Evolutionary conservation across 768 basidiomycete species (phyloP).

Genomic region (Rhizopogon vesiculosus): DNA sequence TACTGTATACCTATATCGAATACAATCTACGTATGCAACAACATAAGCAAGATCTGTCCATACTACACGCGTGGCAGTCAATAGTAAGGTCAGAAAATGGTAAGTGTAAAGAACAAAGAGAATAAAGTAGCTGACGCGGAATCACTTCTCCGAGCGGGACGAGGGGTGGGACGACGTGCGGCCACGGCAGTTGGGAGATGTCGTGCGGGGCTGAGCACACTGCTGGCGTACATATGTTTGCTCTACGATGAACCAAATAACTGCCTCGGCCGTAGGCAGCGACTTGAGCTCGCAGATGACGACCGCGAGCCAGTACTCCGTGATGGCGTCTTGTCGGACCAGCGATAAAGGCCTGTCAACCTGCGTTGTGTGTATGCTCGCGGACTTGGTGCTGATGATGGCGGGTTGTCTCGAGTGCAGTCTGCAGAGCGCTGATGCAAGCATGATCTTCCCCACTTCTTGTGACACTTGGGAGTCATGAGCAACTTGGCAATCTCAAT

Average conservation of each 20-base stretch:
- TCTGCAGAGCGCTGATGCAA: conserved; percentile 19
- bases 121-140: conserved; percentile 15
- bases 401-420: conserved; percentile 1
- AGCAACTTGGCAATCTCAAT: conserved; percentile 48
- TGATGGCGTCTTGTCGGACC: conserved; percentile 74
- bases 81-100: too few relatives aligned
- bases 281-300: conserved; percentile 65
- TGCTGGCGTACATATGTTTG: conserved; percentile 44
- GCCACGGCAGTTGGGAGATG: conserved; percentile 22
- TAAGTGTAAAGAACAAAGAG: too few relatives aligned
- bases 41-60: too few relatives aligned
- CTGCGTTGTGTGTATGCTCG: conserved; percentile 38
- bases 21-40: too few relatives aligned
- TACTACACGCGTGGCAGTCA: too few relatives aligned
- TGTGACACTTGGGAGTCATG: conserved; percentile 22
- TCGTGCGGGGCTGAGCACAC: conserved; percentile 20
- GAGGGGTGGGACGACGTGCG: conserved; percentile 41
- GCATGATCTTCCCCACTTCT: conserved; percentile 25
- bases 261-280: conserved; percentile 10
- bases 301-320: conserved; percentile 62
- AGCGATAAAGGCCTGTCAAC: conserved; percentile 78
- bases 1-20: too few relatives aligned
- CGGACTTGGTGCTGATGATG: conserved; percentile 34
- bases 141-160: conserved; percentile 50
- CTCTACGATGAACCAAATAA: conserved; percentile 72